phyloP scores from a whole-genome alignment of 257 asterid genomes.

The Lavandula angustifolia region DNA sequence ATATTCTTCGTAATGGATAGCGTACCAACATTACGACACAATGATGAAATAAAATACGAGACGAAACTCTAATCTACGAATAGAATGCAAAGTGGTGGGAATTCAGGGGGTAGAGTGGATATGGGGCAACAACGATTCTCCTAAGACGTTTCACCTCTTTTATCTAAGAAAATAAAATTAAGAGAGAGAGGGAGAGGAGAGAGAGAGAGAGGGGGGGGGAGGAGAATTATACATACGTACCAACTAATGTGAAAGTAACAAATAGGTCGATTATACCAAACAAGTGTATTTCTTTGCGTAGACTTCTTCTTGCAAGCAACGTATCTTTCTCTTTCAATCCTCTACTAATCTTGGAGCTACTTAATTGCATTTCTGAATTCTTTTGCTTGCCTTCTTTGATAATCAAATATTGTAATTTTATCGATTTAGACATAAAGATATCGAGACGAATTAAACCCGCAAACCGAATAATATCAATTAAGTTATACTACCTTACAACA shows the following conservation, averaged over 20 bases:
- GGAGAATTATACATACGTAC: slow-evolving; percentile 29
- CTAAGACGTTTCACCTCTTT: slow-evolving; percentile 69
- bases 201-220: background rate
- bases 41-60: slow-evolving; percentile 4
- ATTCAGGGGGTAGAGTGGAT: slow-evolving; percentile 51
- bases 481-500: too few relatives aligned
- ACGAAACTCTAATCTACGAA: background rate
- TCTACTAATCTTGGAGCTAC: slow-evolving; percentile 13
- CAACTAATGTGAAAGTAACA: slow-evolving; percentile 67
- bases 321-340: slow-evolving; percentile 34
- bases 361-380: background rate
- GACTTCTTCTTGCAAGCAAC: slow-evolving; percentile 37
- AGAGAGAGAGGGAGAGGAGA: background rate
- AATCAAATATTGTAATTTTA: too few relatives aligned
- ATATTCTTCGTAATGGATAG: too few relatives aligned
- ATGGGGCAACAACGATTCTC: slow-evolving; percentile 50
- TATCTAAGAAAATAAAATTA: slow-evolving; percentile 18
- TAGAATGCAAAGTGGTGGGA: background rate
- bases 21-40: too few relatives aligned
- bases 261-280: slow-evolving; percentile 32
- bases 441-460: too few relatives aligned
- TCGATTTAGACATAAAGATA: too few relatives aligned
- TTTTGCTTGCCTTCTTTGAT: background rate
- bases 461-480: too few relatives aligned
- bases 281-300: slow-evolving; percentile 35